Evolutionary conservation across 495 filamentous ascomycete genomes (phyloP).

Genomic region (Penicillium pulvis): DNA sequence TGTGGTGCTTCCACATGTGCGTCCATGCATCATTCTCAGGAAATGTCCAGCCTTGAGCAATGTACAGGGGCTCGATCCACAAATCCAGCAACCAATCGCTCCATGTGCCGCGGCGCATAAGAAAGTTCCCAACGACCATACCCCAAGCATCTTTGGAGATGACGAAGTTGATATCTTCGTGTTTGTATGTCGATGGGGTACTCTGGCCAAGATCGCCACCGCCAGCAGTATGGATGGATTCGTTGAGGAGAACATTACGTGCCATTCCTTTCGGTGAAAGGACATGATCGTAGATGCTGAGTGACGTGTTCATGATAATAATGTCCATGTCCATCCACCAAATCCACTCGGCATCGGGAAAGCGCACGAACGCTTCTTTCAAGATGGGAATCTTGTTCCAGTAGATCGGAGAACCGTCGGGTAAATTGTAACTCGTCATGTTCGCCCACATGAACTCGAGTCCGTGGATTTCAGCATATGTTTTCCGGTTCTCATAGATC

Average conservation of each 20-base stretch:
- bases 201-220: conserved; percentile 11
- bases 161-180: conserved; percentile 21
- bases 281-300: conserved; percentile 15
- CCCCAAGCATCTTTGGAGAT: conserved; percentile 17
- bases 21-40: conserved; percentile 18
- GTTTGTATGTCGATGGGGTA: conserved; percentile 12
- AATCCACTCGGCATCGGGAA: conserved; percentile 13
- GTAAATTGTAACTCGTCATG: conserved; percentile 18
- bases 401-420: conserved; percentile 11
- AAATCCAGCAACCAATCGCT: conserved; percentile 18
- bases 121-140: conserved; percentile 20
- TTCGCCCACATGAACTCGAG: conserved; percentile 18
- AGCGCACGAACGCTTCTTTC: conserved; percentile 14
- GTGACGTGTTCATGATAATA: conserved; percentile 18
- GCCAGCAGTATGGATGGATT: conserved; percentile 5
- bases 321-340: conserved; percentile 20
- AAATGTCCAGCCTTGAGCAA: conserved; percentile 20
- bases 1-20: conserved; percentile 16
- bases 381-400: conserved; percentile 18
- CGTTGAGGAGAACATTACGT: background rate
- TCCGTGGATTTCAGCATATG: conserved; percentile 16
- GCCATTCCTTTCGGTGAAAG: conserved; percentile 13
- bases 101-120: conserved; percentile 17
- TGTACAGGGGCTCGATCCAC: conserved; percentile 19
- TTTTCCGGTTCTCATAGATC: conserved; percentile 20